These are phyloP conservation scores for Aspergillus sergii DNA, from an alignment of 2,329 filamentous ascomycete genomes.

Conservation along the genomic window DNA sequence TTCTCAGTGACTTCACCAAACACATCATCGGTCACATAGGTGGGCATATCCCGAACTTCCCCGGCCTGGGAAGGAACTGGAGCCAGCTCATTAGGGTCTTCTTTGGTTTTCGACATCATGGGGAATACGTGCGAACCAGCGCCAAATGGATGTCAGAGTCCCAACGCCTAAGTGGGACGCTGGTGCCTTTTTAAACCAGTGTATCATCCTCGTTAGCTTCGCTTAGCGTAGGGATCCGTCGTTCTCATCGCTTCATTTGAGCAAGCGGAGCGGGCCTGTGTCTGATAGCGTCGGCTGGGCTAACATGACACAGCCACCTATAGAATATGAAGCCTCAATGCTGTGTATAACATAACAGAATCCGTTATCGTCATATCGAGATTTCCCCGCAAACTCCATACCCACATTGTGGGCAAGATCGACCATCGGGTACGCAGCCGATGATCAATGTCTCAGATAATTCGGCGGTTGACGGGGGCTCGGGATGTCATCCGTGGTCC, in stretches of 20 bases:
- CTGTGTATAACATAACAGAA: neutral
- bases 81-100: neutral
- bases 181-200: neutral
- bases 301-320: neutral
- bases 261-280: neutral
- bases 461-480: neutral
- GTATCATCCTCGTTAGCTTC: neutral
- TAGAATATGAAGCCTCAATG: neutral
- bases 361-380: neutral
- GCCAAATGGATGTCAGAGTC: neutral
- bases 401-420: neutral
- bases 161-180: neutral
- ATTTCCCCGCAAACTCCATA: neutral
- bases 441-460: neutral
- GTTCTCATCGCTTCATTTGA: neutral
- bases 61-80: neutral
- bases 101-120: neutral
- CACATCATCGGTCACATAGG: constrained; percentile 29
- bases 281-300: neutral
- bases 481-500: neutral
- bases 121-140: neutral
- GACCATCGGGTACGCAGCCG: neutral
- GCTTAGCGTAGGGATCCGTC: neutral
- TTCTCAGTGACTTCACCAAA: constrained; percentile 39
- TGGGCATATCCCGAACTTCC: neutral